Evolutionary conservation across 345 rosid genomes (phyloP), one percentile per base, ranked within the genome.

Genomic region (Dipteronia sinensis): DNA sequence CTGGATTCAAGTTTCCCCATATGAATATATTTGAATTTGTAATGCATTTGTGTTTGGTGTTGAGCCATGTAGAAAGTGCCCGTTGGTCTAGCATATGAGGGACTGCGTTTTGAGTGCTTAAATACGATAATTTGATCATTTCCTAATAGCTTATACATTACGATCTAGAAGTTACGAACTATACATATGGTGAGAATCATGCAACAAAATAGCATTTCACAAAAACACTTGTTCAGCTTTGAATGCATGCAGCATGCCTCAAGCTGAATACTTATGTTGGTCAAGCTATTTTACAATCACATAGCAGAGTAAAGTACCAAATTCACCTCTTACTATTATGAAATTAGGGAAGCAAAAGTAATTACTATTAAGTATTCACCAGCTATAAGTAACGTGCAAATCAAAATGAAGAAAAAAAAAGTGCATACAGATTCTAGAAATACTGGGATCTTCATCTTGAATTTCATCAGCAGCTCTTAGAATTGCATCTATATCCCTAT

Each of bases 401-500:
- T 38, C 0, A 64, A 38, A 42, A 38, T 9, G 9, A 53, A 11
- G 27, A 73, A 44, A 1, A 9, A 9, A 16, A 73, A 40, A 72
- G 49, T 53, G 71, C 94, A 56, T 88, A 95, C 99, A 82, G 42
- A 96, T 94, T 81, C 99, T 90, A 46, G 99, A 87, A 44, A 96
- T 67, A 73, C 73, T 89, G 64, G 99, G 97, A 81, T 94, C 95
- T 84, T 91, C 99, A 70, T 88, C 98, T 85, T 94, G 98, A 67
- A 95, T 91, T 80, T 92, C 99, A 86, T 96, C 99, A 0, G 99
- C 98, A 78, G 92, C 94, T 85, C 95, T 88, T n/a, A 96, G 77
- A 77, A 96, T 96, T 3, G 85, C 94, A 84, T 96, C 98, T 3
- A 96, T 94, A 74, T 91, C 98, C 83, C 97, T 81, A 46, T 91